Conservation (phyloP, 1,284 basidiomycete genomes). For the Mycena sp. region DNA sequence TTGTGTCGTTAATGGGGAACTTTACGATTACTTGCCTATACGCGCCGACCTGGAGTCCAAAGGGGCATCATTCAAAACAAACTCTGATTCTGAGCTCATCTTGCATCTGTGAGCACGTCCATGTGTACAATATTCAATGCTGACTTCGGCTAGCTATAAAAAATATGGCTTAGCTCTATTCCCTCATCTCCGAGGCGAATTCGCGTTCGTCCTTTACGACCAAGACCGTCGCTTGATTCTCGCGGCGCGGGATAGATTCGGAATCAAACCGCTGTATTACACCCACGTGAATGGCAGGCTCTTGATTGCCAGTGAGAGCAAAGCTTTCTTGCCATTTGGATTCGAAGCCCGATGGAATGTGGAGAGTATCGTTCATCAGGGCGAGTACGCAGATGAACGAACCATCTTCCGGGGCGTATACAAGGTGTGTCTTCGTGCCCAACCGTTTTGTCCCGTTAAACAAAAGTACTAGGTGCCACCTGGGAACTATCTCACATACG, state of each 20-base stretch:
- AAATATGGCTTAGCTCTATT: constrained; percentile 5
- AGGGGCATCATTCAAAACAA: constrained; percentile 19
- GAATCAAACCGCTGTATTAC: constrained; percentile 41
- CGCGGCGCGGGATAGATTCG: constrained; percentile 39
- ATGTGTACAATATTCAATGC: neutral
- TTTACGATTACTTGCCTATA: constrained; percentile 15
- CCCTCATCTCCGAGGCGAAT: constrained; percentile 18
- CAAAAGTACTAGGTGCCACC: neutral
- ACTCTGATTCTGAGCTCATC: constrained; percentile 13
- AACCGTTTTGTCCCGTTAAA: neutral
- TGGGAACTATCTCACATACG: constrained; percentile 17
- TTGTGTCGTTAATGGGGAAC: constrained; percentile 24
- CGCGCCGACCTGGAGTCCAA: constrained; percentile 18
- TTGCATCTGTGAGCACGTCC: constrained; percentile 16
- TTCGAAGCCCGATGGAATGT: constrained; percentile 39
- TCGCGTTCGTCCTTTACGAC: constrained; percentile 40
- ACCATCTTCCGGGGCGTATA: constrained; percentile 39
- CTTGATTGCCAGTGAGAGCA: constrained; percentile 39
- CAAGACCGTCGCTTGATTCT: constrained; percentile 28
- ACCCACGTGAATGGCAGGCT: constrained; percentile 33
- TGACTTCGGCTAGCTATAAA: constrained; percentile 9
- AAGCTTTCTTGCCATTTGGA: constrained; percentile 36
- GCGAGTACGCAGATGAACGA: constrained; percentile 37
- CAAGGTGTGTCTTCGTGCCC: constrained; percentile 29
- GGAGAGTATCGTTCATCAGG: constrained; percentile 39